These are phyloP conservation scores for Apiotrichum mycotoxinovorans DNA, from an alignment of 1,284 basidiomycete genomes.

Conservation along the genomic window DNA sequence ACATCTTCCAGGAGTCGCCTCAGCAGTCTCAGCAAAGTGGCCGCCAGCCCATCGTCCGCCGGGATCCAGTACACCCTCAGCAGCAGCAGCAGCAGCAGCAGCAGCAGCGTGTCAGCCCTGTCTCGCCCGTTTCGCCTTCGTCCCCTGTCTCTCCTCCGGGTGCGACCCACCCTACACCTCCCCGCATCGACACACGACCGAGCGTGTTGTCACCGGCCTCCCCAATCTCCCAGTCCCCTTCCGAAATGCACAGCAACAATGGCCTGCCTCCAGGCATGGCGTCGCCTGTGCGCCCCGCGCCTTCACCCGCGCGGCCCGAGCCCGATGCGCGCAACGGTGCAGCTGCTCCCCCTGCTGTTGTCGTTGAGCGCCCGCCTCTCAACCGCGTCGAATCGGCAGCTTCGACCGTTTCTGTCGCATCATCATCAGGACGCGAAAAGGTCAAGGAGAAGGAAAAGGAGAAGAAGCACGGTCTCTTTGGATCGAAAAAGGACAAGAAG, in stretches of 20 bases:
- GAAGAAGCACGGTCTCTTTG: constrained; percentile 58
- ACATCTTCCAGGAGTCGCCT: constrained; percentile 5
- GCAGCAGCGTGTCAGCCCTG: constrained; percentile 2
- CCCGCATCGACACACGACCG: not conserved
- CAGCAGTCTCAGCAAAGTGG: constrained; percentile 3
- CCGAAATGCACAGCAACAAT: not conserved
- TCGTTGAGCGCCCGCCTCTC: constrained; percentile 31
- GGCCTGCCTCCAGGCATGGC: constrained; percentile 36
- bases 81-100: constrained; percentile 8
- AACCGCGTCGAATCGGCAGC: constrained; percentile 27
- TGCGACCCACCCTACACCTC: constrained; percentile 12
- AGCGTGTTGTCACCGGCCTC: not conserved
- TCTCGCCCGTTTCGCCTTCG: too few species aligned
- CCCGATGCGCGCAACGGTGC: constrained; percentile 25
- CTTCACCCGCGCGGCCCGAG: constrained; percentile 4
- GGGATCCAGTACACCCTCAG: not conserved
- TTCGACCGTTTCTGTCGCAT: constrained; percentile 18
- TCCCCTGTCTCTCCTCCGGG: constrained; percentile 5
- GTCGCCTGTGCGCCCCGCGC: constrained; percentile 28
- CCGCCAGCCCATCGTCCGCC: not conserved
- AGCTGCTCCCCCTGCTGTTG: constrained; percentile 21
- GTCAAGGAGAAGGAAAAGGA: constrained; percentile 61
- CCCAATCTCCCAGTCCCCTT: not conserved
- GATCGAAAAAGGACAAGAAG: constrained; percentile 63
- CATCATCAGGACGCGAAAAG: constrained; percentile 29